Evolutionary conservation across 768 basidiomycete species (phyloP), one percentile per base, ranked within the genome.

Genomic region (Terana coerulea): DNA sequence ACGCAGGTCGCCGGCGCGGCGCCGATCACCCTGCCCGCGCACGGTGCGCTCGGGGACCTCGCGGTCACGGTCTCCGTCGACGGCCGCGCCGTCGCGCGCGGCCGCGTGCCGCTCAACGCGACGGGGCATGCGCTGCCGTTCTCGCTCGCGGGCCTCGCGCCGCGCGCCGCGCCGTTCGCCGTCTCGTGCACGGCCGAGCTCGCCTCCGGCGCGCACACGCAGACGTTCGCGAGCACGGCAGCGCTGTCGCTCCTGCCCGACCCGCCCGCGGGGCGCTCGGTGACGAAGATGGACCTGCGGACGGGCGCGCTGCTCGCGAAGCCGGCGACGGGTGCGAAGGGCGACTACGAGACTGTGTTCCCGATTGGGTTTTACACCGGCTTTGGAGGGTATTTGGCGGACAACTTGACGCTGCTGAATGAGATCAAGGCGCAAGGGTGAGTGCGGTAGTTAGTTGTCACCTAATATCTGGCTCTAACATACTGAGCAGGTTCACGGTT

Each of bases 281-380:
- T 77, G 24, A 76, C 76, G 1, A 79, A 79, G 61, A 70, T 75
- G 10, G 79, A 80, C 52, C 47, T 71, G 55, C 67, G 73, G 22
- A 75, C 75, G 0, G 77, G 77, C 1, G 69, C 70, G 7, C 55
- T 78, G 35, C 66, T 77, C 59, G 67, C 66, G 3, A 73, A 72
- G 45, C 68, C 67, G 51, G 59, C 59, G 1, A 62, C 49, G 7
- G 58, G 59, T 5, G 49, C 43, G 9, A 52, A 42, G 0, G 64
- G 57, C 7, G 25, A 40, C 2, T 69, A 66, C 53, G 60, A 72
- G 53, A 67, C 75, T 0, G 65, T 84, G 11, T 64, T 91, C 51
- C 87, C 90, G 0, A 76, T 88, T 39, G 88, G 88, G 0, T 91
- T 86, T 65, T 91, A 88, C 58, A 81, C 87, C 0, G 64, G 73